Percentiles rank a stretch among this genome's conserved stretches.
Conservation (phyloP, 1,284 basidiomycete genomes). For the Trametes pubescens region DNA sequence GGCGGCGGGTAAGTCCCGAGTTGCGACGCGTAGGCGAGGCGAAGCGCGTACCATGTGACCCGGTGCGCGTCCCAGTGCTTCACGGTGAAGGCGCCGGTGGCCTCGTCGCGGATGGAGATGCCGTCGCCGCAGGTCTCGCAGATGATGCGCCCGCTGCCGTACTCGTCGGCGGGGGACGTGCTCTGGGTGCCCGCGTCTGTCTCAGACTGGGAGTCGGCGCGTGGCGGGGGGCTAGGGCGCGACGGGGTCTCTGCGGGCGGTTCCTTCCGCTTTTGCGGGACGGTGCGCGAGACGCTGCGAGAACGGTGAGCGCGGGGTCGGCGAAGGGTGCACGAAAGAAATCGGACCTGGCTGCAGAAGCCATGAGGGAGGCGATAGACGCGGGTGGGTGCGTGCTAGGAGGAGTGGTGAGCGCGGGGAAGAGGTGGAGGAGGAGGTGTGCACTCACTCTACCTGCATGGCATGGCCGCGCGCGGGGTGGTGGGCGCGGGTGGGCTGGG, state of each 20-base stretch:
- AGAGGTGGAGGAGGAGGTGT: neutral
- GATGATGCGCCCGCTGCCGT: slow-evolving; percentile 65
- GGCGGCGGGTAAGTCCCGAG: slow-evolving; percentile 3
- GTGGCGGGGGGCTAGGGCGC: slow-evolving; percentile 25
- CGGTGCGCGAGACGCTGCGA: slow-evolving; percentile 40
- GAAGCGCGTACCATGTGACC: slow-evolving; percentile 57
- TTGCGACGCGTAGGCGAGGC: slow-evolving; percentile 8
- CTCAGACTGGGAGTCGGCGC: slow-evolving; percentile 33
- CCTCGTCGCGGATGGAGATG: slow-evolving; percentile 70
- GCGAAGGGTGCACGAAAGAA: neutral
- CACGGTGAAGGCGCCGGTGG: slow-evolving; percentile 65
- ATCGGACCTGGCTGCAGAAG: slow-evolving; percentile 35
- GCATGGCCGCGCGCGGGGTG: slow-evolving; percentile 6
- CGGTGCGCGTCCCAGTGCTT: slow-evolving; percentile 76
- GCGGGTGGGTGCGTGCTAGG: slow-evolving; percentile 21
- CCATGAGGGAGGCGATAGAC: slow-evolving; percentile 35
- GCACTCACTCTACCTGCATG: slow-evolving; percentile 37
- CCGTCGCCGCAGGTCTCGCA: slow-evolving; percentile 67
- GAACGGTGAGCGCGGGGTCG: slow-evolving; percentile 19
- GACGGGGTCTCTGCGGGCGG: slow-evolving; percentile 39
- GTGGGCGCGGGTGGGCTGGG: slow-evolving; percentile 7
- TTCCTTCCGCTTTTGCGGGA: slow-evolving; percentile 54
- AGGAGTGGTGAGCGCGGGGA: slow-evolving; percentile 1
- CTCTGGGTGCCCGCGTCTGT: slow-evolving; percentile 29
- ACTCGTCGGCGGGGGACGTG: slow-evolving; percentile 49